Percentiles rank a stretch among this genome's conserved stretches.
These are phyloP conservation scores for Podila minutissima DNA, from an alignment of 192 early-diverging fungal genomes.

Conservation along the genomic window DNA sequence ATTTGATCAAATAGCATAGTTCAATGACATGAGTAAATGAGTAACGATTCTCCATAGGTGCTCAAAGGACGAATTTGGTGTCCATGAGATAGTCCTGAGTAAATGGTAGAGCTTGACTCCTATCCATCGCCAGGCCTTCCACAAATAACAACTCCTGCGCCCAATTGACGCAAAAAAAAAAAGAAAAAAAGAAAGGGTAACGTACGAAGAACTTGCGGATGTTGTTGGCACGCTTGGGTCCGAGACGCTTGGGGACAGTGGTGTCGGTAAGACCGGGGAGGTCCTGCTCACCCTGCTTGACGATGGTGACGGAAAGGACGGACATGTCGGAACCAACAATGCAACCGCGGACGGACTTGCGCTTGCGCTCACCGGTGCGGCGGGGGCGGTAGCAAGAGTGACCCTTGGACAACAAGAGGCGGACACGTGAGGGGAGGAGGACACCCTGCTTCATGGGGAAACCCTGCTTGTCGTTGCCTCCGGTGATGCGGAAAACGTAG, in stretches of 20 bases:
- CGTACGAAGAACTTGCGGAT: slow-evolving; percentile 98
- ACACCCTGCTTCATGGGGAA: slow-evolving; percentile 99
- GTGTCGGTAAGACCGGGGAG: slow-evolving; percentile 96
- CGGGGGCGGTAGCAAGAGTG: slow-evolving; percentile 99
- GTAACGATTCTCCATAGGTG: too few species aligned
- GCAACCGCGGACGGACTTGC: slow-evolving; percentile 99
- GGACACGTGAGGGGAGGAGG: slow-evolving; percentile 74
- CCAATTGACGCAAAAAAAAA: not conserved
- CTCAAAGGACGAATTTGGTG: too few species aligned
- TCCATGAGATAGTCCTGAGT: not conserved
- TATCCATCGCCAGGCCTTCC: not conserved
- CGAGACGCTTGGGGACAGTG: slow-evolving; percentile 95
- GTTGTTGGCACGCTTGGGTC: slow-evolving; percentile 98
- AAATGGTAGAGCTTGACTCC: not conserved
- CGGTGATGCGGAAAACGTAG: slow-evolving; percentile 99
- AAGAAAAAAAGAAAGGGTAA: slow-evolving; percentile 22
- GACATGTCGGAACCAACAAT: slow-evolving; percentile 96
- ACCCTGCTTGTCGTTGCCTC: slow-evolving; percentile 99
- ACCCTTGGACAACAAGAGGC: slow-evolving; percentile 87
- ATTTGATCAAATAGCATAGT: not conserved
- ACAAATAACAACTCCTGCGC: not conserved
- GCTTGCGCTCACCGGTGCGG: slow-evolving; percentile 97
- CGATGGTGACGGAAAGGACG: slow-evolving; percentile 92
- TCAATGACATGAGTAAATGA: not conserved
- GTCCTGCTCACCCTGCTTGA: slow-evolving; percentile 97